phyloP scores from a whole-genome alignment of 2,329 filamentous ascomycete genomes.

The Hortaea werneckii region DNA sequence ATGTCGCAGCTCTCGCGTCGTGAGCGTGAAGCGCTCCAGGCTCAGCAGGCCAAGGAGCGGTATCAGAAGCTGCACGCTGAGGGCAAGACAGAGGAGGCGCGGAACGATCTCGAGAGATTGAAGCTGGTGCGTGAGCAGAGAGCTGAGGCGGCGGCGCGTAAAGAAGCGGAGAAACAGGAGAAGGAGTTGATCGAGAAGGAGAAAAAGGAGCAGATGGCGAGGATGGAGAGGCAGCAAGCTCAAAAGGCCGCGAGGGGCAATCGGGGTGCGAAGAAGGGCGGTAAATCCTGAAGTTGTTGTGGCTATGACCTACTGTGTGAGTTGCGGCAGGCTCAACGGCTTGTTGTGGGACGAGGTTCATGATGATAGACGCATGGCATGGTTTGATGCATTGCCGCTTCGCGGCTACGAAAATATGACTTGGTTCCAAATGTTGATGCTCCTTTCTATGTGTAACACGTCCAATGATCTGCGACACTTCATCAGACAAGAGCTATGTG shows the following conservation, averaged over 20 bases:
- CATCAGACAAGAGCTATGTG: too few species aligned
- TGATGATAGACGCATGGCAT: conserved; percentile 9
- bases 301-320: neutral
- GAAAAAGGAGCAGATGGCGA: conserved; percentile 39
- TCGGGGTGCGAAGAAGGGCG: conserved; percentile 38
- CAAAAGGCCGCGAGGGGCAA: conserved; percentile 30
- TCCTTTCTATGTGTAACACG: too few species aligned
- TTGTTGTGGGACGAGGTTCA: neutral
- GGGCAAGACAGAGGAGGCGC: conserved; percentile 93
- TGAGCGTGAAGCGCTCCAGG: conserved; percentile 72
- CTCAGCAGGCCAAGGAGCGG: conserved; percentile 75
- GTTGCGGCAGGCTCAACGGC: neutral
- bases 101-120: conserved; percentile 76
- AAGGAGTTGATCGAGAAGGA: conserved; percentile 46
- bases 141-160: conserved; percentile 70
- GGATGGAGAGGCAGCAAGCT: conserved; percentile 38
- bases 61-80: conserved; percentile 88
- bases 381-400: neutral
- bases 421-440: too few species aligned
- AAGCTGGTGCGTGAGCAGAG: conserved; percentile 75
- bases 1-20: conserved; percentile 51
- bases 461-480: too few species aligned
- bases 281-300: conserved; percentile 20
- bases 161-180: conserved; percentile 55
- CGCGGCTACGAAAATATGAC: too few species aligned